A percentile compares a stretch with the other conserved stretches of the same genome.
phyloP scores from a whole-genome alignment of 192 early-diverging fungal species.

The Haplosporangium gracile region DNA sequence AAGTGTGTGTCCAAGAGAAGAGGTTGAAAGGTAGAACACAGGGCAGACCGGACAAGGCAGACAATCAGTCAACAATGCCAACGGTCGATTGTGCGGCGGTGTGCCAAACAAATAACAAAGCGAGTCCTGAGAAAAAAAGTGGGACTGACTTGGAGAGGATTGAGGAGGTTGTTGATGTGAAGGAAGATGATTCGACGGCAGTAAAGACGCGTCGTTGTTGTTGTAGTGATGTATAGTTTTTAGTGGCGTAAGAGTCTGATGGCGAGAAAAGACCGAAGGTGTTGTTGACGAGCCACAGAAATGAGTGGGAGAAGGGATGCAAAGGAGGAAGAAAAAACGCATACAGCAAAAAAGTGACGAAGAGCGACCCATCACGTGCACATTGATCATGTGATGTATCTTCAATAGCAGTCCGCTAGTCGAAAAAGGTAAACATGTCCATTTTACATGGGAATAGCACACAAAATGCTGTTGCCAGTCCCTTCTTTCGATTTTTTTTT shows the following conservation, averaged over 20 bases:
- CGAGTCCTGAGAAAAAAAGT: not conserved
- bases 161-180: not conserved
- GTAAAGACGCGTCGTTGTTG: not conserved
- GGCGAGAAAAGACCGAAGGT: not conserved
- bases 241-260: not conserved
- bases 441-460: not conserved
- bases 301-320: not conserved
- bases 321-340: not conserved
- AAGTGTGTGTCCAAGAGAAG: not conserved
- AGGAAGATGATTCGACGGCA: not conserved
- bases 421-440: not conserved
- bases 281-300: not conserved
- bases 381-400: not conserved
- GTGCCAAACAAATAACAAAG: not conserved
- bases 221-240: not conserved
- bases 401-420: not conserved
- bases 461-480: not conserved
- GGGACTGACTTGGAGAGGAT: not conserved
- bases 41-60: not conserved
- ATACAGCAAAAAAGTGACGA: not conserved
- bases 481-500: not conserved
- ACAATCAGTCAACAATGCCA: constrained; percentile 7
- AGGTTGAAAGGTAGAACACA: not conserved
- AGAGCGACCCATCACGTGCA: not conserved
- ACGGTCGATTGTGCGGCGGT: constrained; percentile 7